Evolutionary conservation across 768 basidiomycete species (phyloP).

Genomic region (Tulasnella sp.): DNA sequence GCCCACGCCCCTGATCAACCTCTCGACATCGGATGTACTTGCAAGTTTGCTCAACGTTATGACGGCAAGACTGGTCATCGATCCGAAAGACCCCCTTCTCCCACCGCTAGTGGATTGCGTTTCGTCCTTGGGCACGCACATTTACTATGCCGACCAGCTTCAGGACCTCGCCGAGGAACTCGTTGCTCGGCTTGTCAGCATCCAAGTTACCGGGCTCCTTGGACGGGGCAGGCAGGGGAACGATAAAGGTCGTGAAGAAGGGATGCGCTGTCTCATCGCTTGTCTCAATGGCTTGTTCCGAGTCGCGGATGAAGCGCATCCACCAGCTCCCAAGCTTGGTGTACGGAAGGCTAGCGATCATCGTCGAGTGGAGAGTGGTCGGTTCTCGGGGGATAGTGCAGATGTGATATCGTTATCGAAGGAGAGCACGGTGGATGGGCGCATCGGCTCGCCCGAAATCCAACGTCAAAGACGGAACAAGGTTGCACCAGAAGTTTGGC

Average conservation of each 20-base stretch:
- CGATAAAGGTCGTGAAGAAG: slow-evolving; percentile 48
- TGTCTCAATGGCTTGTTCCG: slow-evolving; percentile 63
- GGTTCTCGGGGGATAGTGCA: not conserved
- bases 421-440: not conserved
- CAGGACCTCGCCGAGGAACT: slow-evolving; percentile 85
- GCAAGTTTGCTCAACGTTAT: slow-evolving; percentile 69
- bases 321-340: slow-evolving; percentile 20
- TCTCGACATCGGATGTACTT: slow-evolving; percentile 84
- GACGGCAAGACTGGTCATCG: slow-evolving; percentile 56
- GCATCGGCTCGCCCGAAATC: not conserved
- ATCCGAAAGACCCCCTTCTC: slow-evolving; percentile 57
- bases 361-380: not conserved
- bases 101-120: slow-evolving; percentile 66
- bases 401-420: not conserved
- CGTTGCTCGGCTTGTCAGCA: slow-evolving; percentile 58
- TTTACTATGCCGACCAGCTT: slow-evolving; percentile 94
- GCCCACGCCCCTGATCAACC: slow-evolving; percentile 72
- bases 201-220: slow-evolving; percentile 57
- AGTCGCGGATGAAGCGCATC: slow-evolving; percentile 42
- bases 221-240: slow-evolving; percentile 32
- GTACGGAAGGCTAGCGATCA: not conserved
- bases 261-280: slow-evolving; percentile 61
- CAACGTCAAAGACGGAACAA: slow-evolving; percentile 27
- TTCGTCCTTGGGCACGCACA: slow-evolving; percentile 76
- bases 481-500: slow-evolving; percentile 80